These are phyloP conservation scores for Ostreobium quekettii DNA, from an alignment of 139 green algal species.

Conservation along the genomic window DNA sequence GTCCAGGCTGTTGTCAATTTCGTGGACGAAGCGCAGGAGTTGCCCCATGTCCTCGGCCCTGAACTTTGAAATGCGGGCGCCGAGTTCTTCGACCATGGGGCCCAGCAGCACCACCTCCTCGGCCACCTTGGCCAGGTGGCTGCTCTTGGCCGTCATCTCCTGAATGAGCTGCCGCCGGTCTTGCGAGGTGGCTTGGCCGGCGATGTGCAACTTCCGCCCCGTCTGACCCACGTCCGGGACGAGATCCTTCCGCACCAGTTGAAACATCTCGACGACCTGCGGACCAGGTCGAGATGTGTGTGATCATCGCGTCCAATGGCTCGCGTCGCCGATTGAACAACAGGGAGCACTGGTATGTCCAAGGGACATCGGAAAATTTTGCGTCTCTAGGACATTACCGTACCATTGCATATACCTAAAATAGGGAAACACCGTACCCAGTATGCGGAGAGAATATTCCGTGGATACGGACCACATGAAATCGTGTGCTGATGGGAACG, in stretches of 20 bases:
- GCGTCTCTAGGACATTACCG: no score
- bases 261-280: constrained; percentile 1
- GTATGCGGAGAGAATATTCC: no score
- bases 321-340: no score
- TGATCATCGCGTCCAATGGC: no score
- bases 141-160: background rate
- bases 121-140: background rate
- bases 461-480: no score
- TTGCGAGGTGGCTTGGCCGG: background rate
- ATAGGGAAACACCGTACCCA: no score
- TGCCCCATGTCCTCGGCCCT: background rate
- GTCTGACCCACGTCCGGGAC: background rate
- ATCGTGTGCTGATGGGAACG: no score
- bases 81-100: background rate
- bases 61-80: background rate
- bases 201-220: background rate
- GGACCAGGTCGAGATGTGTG: no score
- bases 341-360: no score
- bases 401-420: no score
- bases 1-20: background rate
- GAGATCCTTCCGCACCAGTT: background rate
- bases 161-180: background rate
- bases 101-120: background rate
- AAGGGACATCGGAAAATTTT: no score
- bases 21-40: background rate